Conservation (phyloP, 371 early-diverging fungal genomes). For the Haplosporangium sp. region DNA sequence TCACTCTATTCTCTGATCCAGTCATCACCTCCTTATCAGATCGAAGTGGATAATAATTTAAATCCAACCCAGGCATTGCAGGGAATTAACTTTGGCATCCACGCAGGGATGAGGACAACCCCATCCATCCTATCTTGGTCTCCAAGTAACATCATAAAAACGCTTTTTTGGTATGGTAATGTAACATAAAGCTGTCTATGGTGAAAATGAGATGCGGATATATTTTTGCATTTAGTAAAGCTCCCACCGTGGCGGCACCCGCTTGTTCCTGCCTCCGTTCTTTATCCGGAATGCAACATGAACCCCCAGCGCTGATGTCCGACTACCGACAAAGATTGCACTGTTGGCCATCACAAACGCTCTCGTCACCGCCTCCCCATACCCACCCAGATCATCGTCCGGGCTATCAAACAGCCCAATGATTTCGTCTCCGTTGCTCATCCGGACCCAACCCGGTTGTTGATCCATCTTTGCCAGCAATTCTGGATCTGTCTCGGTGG, state of each 20-base stretch:
- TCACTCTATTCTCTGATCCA: too few species aligned
- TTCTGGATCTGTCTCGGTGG: constrained; percentile 40
- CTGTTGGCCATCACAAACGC: constrained; percentile 34
- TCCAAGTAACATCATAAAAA: too few species aligned
- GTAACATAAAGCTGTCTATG: background rate
- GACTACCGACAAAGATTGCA: constrained; percentile 45
- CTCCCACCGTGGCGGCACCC: constrained; percentile 32
- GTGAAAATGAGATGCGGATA: background rate
- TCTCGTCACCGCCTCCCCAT: constrained; percentile 16
- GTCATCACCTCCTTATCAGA: too few species aligned
- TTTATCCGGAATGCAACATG: constrained; percentile 43
- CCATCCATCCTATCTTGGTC: too few species aligned
- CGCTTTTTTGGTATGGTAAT: constrained; percentile 1
- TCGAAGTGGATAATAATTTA: too few species aligned
- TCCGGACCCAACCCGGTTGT: constrained; percentile 33
- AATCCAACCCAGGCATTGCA: too few species aligned
- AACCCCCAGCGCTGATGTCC: constrained; percentile 11
- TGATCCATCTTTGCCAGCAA: constrained; percentile 33
- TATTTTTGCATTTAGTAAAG: constrained; percentile 21
- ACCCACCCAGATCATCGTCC: constrained; percentile 29
- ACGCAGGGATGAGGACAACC: too few species aligned
- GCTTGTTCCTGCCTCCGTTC: constrained; percentile 8
- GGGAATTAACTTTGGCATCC: too few species aligned
- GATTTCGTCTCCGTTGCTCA: constrained; percentile 18
- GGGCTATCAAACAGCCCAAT: constrained; percentile 24